Evolutionary conservation across 1,139 yeast species (phyloP), one percentile per base, ranked within the genome.

Genomic region (Pneumocystis murina): DNA sequence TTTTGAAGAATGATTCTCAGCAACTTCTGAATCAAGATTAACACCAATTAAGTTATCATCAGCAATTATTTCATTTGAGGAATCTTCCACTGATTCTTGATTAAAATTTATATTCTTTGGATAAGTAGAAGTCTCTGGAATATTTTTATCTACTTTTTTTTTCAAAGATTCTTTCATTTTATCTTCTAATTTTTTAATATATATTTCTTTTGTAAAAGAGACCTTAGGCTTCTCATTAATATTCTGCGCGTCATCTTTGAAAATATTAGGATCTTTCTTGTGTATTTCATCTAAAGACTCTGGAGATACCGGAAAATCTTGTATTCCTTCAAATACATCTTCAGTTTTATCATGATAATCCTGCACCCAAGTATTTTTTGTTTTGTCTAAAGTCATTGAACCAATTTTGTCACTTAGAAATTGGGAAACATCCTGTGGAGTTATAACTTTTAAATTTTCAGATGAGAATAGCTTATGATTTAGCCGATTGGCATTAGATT

Each of bases 261-360:
- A 12, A 38, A 58, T 14, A 58, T 58, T 30, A 24, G 14, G 5
- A 3, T 38, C 7, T 58, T 20, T 58, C 16, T 38, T 30, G 33
- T 5, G 55, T 7, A 57, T 57, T 24, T 57, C 59, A 57, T 58
- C 28, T 17, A 38, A 38, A 30, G 55, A 12, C n/a, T 58, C 39
- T 20, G 41, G 43, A 12, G 43, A 38, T 38, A 58, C 39, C 3
- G 43, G 30, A 58, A 58, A 40, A 30, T 58, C 60, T 30, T 58
- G 43, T 20, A 58, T 58, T 14, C 43, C 60, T 58, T 58, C 43
- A 24, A 58, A 58, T 20, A 58, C 39, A 30, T 58, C 60, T 58
- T 58, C 60, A 20, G 41, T 40, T 38, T 58, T 40, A 38, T 58
- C 60, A 20, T 20, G 41, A 17, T 30, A 38, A 58, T 58, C 43